Conservation (phyloP, 148 eudicot genomes). For the Persicaria tinctoria region DNA sequence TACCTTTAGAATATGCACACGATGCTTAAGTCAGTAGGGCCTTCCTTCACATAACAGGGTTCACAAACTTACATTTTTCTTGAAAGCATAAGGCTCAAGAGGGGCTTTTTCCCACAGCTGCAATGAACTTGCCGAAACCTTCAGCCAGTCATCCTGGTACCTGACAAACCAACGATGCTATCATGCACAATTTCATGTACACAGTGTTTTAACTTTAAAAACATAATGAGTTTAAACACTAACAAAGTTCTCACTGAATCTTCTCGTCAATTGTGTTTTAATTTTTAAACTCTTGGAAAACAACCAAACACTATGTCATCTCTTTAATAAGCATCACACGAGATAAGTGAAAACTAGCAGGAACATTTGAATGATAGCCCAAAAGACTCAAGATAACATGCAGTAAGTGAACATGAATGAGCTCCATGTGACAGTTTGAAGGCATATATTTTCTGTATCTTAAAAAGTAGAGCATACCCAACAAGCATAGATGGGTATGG, state of each 20-base stretch:
- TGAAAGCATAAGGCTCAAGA: slow-evolving; percentile 92
- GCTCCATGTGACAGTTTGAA: not conserved
- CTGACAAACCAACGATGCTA: slow-evolving; percentile 22
- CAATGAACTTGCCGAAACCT: slow-evolving; percentile 81
- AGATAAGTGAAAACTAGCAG: not conserved
- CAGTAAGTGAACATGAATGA: not conserved
- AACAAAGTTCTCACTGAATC: not conserved
- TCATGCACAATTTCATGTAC: not conserved
- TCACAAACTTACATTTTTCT: slow-evolving; percentile 57
- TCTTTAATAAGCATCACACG: not conserved
- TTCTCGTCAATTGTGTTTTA: not conserved
- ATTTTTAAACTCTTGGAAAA: not conserved
- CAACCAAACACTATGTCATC: not conserved
- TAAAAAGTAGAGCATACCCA: slow-evolving; percentile 46
- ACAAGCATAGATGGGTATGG: slow-evolving; percentile 86
- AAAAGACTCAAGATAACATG: not conserved
- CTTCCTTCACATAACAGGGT: not conserved
- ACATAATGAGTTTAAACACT: not conserved
- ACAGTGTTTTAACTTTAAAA: not conserved
- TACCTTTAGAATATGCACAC: not conserved
- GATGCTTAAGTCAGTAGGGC: slow-evolving; percentile 1
- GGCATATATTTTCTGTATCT: not conserved
- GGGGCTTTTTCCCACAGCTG: slow-evolving; percentile 97
- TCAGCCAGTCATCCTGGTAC: slow-evolving; percentile 99
- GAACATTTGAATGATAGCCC: not conserved